Base-by-base conservation (phyloP, 352 stramenopile genomes). In the Phytophthora cryptogea region DNA sequence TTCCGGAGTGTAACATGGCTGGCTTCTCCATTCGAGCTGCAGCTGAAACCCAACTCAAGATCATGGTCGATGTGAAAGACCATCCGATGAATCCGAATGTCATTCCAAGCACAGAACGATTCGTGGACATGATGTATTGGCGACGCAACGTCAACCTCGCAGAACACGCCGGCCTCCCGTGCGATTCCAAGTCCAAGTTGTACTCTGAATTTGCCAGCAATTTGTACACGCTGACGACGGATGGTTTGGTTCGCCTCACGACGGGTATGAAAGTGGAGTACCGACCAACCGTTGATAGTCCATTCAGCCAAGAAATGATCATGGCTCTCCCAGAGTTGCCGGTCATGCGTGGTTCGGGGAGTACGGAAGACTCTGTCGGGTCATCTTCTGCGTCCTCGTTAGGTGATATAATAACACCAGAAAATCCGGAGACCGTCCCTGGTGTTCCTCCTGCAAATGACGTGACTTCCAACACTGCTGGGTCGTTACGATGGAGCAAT, bases 71-170 rank as follows among this genome's bases (percentile, higher is more conserved):
- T 11, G 53, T 58, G 9, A 62, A 52, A 37, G 62, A 59, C 33
- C 68, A 57, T 47, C 56, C 63, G 0, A 66, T 52, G 44, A 28
- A 47, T 10, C 35, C 56, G 3, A 50, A 26, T 27, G 54, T 63
- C 7, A 57, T 72, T 26, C 74, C 79, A 6, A 71, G 64, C 16
- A 70, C 69, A 11, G 47, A 76, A 17, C 67, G 77, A 27, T 87
- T 87, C 49, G 68, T 74, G 30, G 62, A 80, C 37, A 64, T 89
- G 37, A 67, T 89, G 57, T 35, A 73, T 16, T 89, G 77, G 75
- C 63, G 79, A 13, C 76, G 78, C n/a, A 61, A 85, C 26, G 68
- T 74, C 8, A 78, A 88, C 40, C 44, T 79, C 28, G 80, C 80
- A 1, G 63, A 78, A 51, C 56, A 35, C 11, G 66, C 66, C 0